These are phyloP conservation scores for Acanthamoeba castellanii DNA, from an alignment of 208 protist species.

Conservation along the genomic window DNA sequence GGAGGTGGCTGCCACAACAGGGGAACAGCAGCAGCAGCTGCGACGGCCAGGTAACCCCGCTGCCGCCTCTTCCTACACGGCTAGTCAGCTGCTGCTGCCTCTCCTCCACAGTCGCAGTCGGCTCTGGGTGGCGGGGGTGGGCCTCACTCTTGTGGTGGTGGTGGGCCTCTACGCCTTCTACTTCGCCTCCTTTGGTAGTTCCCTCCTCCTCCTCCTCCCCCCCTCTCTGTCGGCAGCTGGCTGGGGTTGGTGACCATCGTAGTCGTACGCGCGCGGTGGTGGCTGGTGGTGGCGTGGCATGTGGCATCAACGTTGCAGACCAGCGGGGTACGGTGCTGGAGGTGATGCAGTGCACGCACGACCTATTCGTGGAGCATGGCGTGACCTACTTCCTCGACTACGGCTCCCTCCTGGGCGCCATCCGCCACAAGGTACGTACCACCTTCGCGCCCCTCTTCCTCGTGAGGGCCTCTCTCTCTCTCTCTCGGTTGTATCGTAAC, in stretches of 20 bases:
- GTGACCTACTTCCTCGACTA: constrained; percentile 62
- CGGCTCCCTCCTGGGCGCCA: constrained; percentile 39
- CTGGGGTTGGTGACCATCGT: background rate
- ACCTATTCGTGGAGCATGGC: background rate
- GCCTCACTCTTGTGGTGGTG: too few species aligned
- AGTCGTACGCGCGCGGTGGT: background rate
- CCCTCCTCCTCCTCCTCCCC: background rate
- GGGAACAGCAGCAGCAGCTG: background rate
- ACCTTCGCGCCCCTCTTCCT: too few species aligned
- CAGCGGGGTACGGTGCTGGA: background rate
- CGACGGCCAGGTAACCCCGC: too few species aligned
- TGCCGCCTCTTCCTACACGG: too few species aligned
- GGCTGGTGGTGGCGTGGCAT: background rate
- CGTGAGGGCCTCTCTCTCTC: background rate
- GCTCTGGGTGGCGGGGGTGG: background rate
- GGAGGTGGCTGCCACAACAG: background rate
- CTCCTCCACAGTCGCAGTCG: background rate
- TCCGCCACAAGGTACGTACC: constrained; percentile 14
- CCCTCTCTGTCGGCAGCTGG: background rate
- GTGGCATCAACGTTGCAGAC: background rate
- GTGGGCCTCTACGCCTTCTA: constrained; percentile 15
- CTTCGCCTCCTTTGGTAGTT: background rate
- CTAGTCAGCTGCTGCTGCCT: too few species aligned
- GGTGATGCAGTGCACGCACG: constrained; percentile 46
- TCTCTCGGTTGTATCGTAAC: background rate